phyloP scores from a whole-genome alignment of 768 basidiomycete genomes.

The Mycena venus region DNA sequence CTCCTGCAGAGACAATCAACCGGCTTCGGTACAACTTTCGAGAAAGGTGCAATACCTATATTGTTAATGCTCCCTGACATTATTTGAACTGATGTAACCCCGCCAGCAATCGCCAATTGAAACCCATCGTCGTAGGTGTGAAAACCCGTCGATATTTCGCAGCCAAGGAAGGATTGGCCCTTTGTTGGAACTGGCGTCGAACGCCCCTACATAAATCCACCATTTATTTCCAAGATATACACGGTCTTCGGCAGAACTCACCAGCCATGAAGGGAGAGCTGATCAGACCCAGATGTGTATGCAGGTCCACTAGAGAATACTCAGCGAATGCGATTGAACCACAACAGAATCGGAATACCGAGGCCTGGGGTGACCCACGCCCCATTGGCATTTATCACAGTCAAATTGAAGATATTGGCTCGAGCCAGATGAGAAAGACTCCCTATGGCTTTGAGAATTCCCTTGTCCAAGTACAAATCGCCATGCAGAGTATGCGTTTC shows the following conservation, averaged over 20 bases:
- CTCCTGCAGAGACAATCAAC: conserved; percentile 61
- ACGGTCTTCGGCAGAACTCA: conserved; percentile 27
- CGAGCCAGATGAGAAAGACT: conserved; percentile 57
- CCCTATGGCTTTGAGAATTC: conserved; percentile 72
- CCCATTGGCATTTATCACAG: conserved; percentile 70
- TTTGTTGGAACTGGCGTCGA: conserved; percentile 75
- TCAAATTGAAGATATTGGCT: conserved; percentile 58
- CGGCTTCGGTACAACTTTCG: not conserved
- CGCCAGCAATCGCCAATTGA: conserved; percentile 83
- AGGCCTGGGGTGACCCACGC: conserved; percentile 79
- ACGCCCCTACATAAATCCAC: conserved; percentile 51
- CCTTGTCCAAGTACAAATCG: conserved; percentile 78
- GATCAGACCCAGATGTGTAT: conserved; percentile 85
- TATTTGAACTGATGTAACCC: conserved; percentile 88
- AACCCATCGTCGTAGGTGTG: conserved; percentile 89
- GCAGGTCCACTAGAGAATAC: conserved; percentile 68
- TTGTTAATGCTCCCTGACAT: conserved; percentile 84
- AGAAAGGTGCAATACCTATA: conserved; percentile 71
- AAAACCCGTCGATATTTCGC: conserved; percentile 84
- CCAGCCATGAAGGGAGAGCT: conserved; percentile 71
- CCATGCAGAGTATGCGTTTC: conserved; percentile 68
- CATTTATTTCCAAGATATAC: not conserved
- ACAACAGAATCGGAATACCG: conserved; percentile 49
- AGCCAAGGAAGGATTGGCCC: conserved; percentile 85
- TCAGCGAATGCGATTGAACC: conserved; percentile 36